Conservation (phyloP, 148 eudicot genomes). For the Cornus kousa region DNA sequence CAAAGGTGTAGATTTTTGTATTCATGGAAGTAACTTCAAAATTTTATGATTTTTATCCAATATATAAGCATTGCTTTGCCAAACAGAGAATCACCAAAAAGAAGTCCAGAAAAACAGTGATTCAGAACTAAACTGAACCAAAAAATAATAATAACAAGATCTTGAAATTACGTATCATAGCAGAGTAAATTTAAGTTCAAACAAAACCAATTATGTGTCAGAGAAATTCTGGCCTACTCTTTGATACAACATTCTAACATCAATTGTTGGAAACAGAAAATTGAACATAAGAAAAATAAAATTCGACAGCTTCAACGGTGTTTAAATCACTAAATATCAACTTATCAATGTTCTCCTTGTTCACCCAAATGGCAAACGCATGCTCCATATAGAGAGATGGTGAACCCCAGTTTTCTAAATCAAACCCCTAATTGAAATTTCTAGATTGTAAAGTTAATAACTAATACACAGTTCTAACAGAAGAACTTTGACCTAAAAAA, state of each 20-base stretch:
- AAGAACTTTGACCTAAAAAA: not conserved
- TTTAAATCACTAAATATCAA: not conserved
- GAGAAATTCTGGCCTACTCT: not conserved
- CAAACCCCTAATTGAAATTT: not conserved
- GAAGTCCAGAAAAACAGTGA: too few species aligned
- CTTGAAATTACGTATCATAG: not conserved
- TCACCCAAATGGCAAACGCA: not conserved
- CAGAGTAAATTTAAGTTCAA: not conserved
- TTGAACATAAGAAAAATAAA: too few species aligned
- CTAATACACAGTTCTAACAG: not conserved
- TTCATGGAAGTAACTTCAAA: too few species aligned
- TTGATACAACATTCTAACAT: not conserved
- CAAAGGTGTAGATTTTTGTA: too few species aligned
- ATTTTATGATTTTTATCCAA: too few species aligned
- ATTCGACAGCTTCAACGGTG: too few species aligned
- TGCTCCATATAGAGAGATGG: too few species aligned
- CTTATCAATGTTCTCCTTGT: not conserved
- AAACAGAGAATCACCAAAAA: too few species aligned
- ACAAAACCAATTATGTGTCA: not conserved
- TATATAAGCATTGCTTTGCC: too few species aligned
- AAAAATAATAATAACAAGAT: not conserved
- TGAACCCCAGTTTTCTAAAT: too few species aligned
- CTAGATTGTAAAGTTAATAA: not conserved
- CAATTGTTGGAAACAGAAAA: not conserved
- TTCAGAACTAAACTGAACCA: too few species aligned